Evolutionary conservation across 2,329 filamentous ascomycete species (phyloP).

Genomic region (Penicillium sp.): DNA sequence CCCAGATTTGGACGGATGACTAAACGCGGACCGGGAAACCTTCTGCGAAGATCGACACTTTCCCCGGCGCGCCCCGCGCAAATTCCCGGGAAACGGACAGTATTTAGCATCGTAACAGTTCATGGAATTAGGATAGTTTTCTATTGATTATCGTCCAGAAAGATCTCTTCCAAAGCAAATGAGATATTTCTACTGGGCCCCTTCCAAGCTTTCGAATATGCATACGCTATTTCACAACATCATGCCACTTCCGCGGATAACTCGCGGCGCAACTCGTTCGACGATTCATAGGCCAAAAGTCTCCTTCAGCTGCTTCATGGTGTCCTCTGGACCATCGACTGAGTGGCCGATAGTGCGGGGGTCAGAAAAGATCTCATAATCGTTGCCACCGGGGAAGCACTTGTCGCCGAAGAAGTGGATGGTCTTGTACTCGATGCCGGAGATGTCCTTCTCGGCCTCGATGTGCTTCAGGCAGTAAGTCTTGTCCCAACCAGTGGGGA

Average conservation of each 20-base stretch:
- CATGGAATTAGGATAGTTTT: constrained; percentile 6
- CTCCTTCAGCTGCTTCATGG: constrained; percentile 75
- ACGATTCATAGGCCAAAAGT: constrained; percentile 65
- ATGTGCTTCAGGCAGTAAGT: constrained; percentile 92
- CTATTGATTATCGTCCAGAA: constrained; percentile 1
- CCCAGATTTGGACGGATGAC: constrained; percentile 12
- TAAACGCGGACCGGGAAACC: constrained; percentile 13
- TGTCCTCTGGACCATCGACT: constrained; percentile 80
- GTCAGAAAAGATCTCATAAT: constrained; percentile 91
- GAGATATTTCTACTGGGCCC: background rate
- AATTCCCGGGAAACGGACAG: constrained; percentile 13
- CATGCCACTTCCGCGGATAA: constrained; percentile 1
- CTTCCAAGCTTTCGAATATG: constrained; percentile 7
- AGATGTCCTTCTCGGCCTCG: constrained; percentile 74
- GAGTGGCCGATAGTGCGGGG: constrained; percentile 79
- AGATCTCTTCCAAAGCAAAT: background rate
- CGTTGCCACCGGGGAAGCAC: constrained; percentile 86
- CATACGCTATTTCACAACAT: constrained; percentile 21
- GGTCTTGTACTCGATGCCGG: constrained; percentile 67
- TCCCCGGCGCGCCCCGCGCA: constrained; percentile 9
- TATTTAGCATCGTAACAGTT: background rate
- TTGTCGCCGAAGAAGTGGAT: constrained; percentile 99
- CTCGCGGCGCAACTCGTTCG: background rate
- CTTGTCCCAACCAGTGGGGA: constrained; percentile 98
- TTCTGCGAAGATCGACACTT: constrained; percentile 13